A percentile compares a stretch with the other conserved stretches of the same genome.
These are phyloP conservation scores for Stemphylium lycopersici DNA, from an alignment of 2,329 filamentous ascomycete species.

Conservation along the genomic window DNA sequence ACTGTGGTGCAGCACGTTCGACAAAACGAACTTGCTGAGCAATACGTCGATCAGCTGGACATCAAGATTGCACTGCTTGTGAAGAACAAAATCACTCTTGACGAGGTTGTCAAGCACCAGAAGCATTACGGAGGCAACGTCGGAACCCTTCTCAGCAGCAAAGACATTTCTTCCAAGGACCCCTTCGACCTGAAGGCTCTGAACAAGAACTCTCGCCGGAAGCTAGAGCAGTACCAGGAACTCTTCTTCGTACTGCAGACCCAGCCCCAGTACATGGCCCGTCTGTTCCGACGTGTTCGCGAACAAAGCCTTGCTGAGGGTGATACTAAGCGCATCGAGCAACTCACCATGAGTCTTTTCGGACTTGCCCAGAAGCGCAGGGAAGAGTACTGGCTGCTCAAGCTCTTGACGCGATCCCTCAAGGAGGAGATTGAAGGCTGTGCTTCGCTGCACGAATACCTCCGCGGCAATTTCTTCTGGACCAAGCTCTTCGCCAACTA, in stretches of 20 bases:
- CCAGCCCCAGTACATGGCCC: constrained; percentile 90
- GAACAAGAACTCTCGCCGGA: constrained; percentile 94
- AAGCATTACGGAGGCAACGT: constrained; percentile 93
- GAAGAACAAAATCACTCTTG: constrained; percentile 99
- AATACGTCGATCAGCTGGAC: constrained; percentile 97
- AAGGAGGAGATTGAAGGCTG: constrained; percentile 83
- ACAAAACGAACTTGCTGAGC: constrained; percentile 95
- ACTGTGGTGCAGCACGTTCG: constrained; percentile 96
- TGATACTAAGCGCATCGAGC: constrained; percentile 89
- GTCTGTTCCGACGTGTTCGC: constrained; percentile 82
- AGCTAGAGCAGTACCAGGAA: constrained; percentile 95
- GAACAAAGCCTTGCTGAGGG: constrained; percentile 87
- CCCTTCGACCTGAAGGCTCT: constrained; percentile 96
- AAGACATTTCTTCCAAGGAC: constrained; percentile 85
- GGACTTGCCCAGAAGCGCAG: constrained; percentile 96
- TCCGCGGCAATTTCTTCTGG: constrained; percentile 93
- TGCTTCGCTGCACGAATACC: constrained; percentile 77
- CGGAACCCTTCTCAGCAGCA: constrained; percentile 82
- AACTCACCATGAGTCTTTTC: constrained; percentile 94
- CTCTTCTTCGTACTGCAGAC: constrained; percentile 97
- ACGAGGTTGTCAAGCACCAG: constrained; percentile 96
- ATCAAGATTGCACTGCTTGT: constrained; percentile 98
- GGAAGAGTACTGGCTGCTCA: constrained; percentile 95
- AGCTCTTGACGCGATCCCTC: constrained; percentile 81
- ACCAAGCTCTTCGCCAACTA: constrained; percentile 85